Evolutionary conservation across 352 stramenopile species (phyloP).

Genomic region (Phytophthora colocasiae): DNA sequence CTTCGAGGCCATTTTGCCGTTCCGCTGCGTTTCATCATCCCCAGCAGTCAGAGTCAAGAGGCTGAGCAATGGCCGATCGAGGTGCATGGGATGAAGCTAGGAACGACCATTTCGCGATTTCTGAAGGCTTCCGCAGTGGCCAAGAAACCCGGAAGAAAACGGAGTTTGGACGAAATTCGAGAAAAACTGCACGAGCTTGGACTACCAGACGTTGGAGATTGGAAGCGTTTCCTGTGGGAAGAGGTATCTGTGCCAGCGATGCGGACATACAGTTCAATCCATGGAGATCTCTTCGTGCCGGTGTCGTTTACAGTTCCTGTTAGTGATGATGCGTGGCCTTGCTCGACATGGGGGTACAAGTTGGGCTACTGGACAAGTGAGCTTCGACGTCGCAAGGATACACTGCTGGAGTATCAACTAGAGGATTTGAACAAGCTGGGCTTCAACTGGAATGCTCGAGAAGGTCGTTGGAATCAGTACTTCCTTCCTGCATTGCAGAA

Average conservation of each 20-base stretch:
- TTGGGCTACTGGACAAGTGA: slow-evolving; percentile 52
- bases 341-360: slow-evolving; percentile 50
- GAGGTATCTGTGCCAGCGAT: slow-evolving; percentile 40
- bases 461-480: slow-evolving; percentile 47
- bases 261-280: slow-evolving; percentile 26
- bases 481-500: slow-evolving; percentile 44
- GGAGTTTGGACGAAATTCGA: slow-evolving; percentile 22
- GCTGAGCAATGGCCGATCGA: slow-evolving; percentile 30
- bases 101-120: slow-evolving; percentile 51
- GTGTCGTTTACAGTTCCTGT: slow-evolving; percentile 41
- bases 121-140: slow-evolving; percentile 34
- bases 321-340: slow-evolving; percentile 32
- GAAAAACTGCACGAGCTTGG: slow-evolving; percentile 29
- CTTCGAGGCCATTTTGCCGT: slow-evolving; percentile 42
- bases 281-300: slow-evolving; percentile 47
- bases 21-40: slow-evolving; percentile 46
- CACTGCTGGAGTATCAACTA: slow-evolving; percentile 42
- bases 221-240: slow-evolving; percentile 46
- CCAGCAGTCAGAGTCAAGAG: not conserved
- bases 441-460: slow-evolving; percentile 47
- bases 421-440: slow-evolving; percentile 35
- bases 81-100: slow-evolving; percentile 47
- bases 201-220: slow-evolving; percentile 34
- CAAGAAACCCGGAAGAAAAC: slow-evolving; percentile 28
- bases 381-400: slow-evolving; percentile 38